Conservation (phyloP, 1,284 basidiomycete genomes). For the Schizophyllum amplum region DNA sequence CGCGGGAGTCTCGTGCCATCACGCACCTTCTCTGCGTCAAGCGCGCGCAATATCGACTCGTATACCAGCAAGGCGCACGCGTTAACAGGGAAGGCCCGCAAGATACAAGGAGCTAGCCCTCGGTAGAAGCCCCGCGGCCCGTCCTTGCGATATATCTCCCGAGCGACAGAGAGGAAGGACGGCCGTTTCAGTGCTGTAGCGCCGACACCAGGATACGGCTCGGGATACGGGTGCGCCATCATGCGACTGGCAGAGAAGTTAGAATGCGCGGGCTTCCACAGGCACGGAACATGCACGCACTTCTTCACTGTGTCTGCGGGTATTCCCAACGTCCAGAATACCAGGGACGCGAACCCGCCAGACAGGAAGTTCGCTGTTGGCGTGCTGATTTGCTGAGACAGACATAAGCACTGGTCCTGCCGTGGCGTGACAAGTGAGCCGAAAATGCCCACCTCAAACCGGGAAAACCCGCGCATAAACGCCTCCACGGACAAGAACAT, state of each 20-base stretch:
- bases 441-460: conserved; percentile 42
- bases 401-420: background rate
- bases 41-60: conserved; percentile 54
- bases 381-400: conserved; percentile 41
- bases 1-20: background rate
- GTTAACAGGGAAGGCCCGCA: conserved; percentile 68
- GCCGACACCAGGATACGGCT: conserved; percentile 23
- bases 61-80: conserved; percentile 68
- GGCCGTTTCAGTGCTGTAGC: conserved; percentile 24
- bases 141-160: conserved; percentile 39
- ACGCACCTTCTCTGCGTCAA: conserved; percentile 58
- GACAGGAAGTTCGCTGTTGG: conserved; percentile 62
- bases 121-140: conserved; percentile 56
- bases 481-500: conserved; percentile 62
- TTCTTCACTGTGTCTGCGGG: conserved; percentile 77
- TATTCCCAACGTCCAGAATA: conserved; percentile 63
- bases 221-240: conserved; percentile 46
- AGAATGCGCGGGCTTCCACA: conserved; percentile 6
- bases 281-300: conserved; percentile 28
- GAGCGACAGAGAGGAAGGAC: conserved; percentile 39
- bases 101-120: conserved; percentile 48
- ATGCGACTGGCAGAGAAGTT: conserved; percentile 36
- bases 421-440: conserved; percentile 30
- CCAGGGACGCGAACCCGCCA: conserved; percentile 56
- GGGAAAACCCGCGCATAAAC: conserved; percentile 50